phyloP scores from a whole-genome alignment of 129 eudicot species.

The Flaveria robusta region DNA sequence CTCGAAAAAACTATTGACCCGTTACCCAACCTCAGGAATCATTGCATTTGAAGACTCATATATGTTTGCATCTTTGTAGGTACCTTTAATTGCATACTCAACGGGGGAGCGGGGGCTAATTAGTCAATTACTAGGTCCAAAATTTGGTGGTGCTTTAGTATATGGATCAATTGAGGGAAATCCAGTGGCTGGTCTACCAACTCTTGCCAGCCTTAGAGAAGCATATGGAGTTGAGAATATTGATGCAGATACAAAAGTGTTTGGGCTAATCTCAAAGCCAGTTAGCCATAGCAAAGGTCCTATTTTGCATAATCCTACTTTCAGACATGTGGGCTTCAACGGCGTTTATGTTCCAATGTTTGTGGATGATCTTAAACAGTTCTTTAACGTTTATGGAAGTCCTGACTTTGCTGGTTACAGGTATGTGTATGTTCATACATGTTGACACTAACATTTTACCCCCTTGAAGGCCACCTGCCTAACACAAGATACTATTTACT shows the following conservation, averaged over 20 bases:
- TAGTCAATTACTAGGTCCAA: constrained; percentile 69
- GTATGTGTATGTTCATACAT: constrained; percentile 34
- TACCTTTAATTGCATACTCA: constrained; percentile 68
- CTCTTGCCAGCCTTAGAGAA: constrained; percentile 53
- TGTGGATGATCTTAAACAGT: constrained; percentile 73
- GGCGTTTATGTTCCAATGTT: constrained; percentile 81
- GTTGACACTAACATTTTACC: neutral
- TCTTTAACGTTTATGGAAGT: constrained; percentile 58
- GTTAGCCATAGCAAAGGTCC: constrained; percentile 94
- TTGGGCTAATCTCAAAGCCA: constrained; percentile 77
- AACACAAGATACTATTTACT: neutral
- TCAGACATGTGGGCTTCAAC: constrained; percentile 69
- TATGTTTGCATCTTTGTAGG: constrained; percentile 41
- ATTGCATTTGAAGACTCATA: neutral
- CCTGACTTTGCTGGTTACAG: constrained; percentile 90
- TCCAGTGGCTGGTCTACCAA: constrained; percentile 59
- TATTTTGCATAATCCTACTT: constrained; percentile 71
- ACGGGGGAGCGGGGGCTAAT: constrained; percentile 82
- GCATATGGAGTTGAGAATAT: constrained; percentile 54
- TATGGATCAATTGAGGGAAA: constrained; percentile 66
- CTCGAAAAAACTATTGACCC: neutral
- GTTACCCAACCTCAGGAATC: neutral
- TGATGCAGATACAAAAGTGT: constrained; percentile 63
- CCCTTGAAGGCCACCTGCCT: neutral
- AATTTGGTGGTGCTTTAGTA: constrained; percentile 66